phyloP scores from a whole-genome alignment of 371 early-diverging fungal species.

The Chytridiales sp. region DNA sequence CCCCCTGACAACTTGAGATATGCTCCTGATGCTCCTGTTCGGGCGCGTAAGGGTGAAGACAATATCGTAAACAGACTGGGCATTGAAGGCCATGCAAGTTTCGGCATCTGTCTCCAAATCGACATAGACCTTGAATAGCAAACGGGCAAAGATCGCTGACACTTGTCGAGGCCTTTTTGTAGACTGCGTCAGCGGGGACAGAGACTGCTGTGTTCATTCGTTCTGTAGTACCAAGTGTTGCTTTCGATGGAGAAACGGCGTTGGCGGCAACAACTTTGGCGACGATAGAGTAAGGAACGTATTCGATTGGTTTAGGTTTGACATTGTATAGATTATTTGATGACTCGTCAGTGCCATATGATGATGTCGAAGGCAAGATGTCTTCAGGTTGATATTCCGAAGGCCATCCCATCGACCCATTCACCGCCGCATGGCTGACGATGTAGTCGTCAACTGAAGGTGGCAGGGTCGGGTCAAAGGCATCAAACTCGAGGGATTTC shows the following conservation, averaged over 20 bases:
- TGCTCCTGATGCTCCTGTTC: constrained; percentile 43
- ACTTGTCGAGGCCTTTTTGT: neutral
- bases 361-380: constrained; percentile 1
- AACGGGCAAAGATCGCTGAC: constrained; percentile 37
- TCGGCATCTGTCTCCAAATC: constrained; percentile 39
- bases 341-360: neutral
- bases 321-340: neutral
- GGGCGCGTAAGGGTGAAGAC: constrained; percentile 45
- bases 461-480: constrained; percentile 26
- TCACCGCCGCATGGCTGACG: neutral
- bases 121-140: constrained; percentile 37
- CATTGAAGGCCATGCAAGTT: constrained; percentile 53
- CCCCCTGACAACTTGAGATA: constrained; percentile 17
- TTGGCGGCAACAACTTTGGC: constrained; percentile 6
- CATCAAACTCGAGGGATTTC: constrained; percentile 9
- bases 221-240: neutral
- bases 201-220: neutral
- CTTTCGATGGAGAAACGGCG: neutral
- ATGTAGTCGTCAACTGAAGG: constrained; percentile 11
- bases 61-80: constrained; percentile 47
- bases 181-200: neutral
- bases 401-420: constrained; percentile 7
- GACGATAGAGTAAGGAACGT: constrained; percentile 13
- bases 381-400: constrained; percentile 10
- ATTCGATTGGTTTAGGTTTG: neutral